Evolutionary conservation across 208 protist genomes (phyloP).

Genomic region (Trichomonas vaginalis): DNA sequence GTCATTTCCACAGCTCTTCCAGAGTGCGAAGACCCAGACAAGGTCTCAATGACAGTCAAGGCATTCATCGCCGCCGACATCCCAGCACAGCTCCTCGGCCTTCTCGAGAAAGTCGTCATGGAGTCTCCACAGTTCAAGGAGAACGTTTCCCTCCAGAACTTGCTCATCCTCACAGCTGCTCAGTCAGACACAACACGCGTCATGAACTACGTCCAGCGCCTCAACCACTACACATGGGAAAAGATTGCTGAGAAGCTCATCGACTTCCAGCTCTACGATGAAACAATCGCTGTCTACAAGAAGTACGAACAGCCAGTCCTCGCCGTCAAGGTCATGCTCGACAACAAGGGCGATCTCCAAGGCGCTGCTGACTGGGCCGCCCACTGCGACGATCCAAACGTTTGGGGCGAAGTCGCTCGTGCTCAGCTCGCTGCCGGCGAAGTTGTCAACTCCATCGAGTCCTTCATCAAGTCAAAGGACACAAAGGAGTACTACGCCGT

Average conservation of each 20-base stretch:
- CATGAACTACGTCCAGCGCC: constrained; percentile 90
- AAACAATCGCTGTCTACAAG: constrained; percentile 95
- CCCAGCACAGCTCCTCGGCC: constrained; percentile 92
- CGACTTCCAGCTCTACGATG: constrained; percentile 73
- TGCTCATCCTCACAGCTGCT: constrained; percentile 97
- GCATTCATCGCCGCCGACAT: constrained; percentile 96
- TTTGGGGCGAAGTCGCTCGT: constrained; percentile 73
- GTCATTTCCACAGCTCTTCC: constrained; percentile 94
- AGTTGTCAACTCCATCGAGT: constrained; percentile 52
- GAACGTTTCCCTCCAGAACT: constrained; percentile 96
- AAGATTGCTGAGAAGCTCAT: constrained; percentile 81
- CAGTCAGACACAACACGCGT: constrained; percentile 70
- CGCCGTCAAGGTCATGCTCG: constrained; percentile 84
- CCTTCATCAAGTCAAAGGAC: constrained; percentile 88
- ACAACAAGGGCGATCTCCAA: constrained; percentile 75
- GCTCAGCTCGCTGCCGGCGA: constrained; percentile 70
- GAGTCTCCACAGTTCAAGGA: constrained; percentile 78
- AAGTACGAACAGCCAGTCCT: constrained; percentile 80
- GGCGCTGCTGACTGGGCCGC: constrained; percentile 49
- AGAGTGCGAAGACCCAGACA: constrained; percentile 75
- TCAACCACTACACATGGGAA: constrained; percentile 93
- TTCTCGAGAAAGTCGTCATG: constrained; percentile 98
- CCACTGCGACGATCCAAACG: constrained; percentile 37
- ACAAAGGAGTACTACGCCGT: constrained; percentile 65
- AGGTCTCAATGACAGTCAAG: constrained; percentile 89